Evolutionary conservation across 2,329 filamentous ascomycete genomes (phyloP), one percentile per base, ranked within the genome.

Genomic region (Eutypa lata): DNA sequence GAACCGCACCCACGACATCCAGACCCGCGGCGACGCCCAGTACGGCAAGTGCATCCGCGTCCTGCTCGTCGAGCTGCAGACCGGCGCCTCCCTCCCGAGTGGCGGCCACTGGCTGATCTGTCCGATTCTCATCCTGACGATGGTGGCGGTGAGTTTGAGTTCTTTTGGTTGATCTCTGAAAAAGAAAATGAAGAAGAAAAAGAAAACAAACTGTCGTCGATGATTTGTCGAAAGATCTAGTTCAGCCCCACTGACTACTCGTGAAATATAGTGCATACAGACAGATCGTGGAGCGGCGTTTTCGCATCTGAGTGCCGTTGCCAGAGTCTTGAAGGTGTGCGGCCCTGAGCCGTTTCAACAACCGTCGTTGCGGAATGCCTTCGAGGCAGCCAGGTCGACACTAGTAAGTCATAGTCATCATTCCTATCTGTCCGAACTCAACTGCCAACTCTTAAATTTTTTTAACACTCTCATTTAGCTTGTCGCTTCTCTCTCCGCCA

Each of bases 361-460:
- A 13, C 57, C 55, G n/a, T 54, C 57, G 18, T 22, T 60, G 35
- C 53, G 54, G 24, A 58, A 57, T 33, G 56, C 57, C 22, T 58
- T 57, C 33, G 57, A 60, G 37, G 57, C 57, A n/a, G 56, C 57
- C 18, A 56, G 57, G 31, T 48, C 56, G 43, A 60, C 57, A 21
- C 47, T 60, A 19, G 57, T 60, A 31, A 33, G 54, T 44, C 16
- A 47, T 18, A 8, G 6, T 7, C 16, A 18, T 14, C 35, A 38
- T 14, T 38, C 16, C 35, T 14, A 4, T 6, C 35, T 16, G 5
- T 16, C 16, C 19, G 42, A 24, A 28, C 42, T 45, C 21, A n/a
- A 21, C 21, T 7, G 26, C 19, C 2, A 33, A 22, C n/a, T 13
- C 16, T 28, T 14, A 28, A 1, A 14, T 1, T 38, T n/a, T 14